Conservation (phyloP, 2,329 filamentous ascomycete species). For the Lojkania enalia region DNA sequence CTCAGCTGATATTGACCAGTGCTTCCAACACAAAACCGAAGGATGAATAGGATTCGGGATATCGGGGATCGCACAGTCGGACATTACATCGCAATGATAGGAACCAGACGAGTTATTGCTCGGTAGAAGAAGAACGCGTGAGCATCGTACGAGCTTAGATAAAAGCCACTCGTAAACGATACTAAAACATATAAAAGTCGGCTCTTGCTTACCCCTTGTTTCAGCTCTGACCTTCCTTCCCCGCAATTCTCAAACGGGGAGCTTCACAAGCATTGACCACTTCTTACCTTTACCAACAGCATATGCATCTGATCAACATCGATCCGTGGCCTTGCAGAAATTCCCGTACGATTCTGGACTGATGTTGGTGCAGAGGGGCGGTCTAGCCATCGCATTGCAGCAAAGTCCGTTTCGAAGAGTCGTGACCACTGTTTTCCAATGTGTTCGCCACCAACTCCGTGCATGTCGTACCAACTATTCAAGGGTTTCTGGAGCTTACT, state of each 20-base stretch:
- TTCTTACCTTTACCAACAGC: background rate
- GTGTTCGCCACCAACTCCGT: background rate
- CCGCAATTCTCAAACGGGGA: background rate
- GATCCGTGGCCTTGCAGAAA: background rate
- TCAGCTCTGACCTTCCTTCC: background rate
- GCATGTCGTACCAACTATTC: too few species aligned
- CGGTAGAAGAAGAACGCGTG: too few species aligned
- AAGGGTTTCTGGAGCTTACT: background rate
- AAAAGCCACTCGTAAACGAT: background rate
- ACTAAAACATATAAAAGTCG: background rate
- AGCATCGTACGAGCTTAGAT: slow-evolving; percentile 1
- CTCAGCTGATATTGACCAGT: too few species aligned
- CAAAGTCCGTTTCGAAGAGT: background rate
- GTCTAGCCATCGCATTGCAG: background rate
- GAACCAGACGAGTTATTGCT: too few species aligned
- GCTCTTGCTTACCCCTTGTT: background rate
- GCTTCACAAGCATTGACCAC: background rate
- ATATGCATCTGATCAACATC: background rate
- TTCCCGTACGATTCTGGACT: background rate
- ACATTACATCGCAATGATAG: too few species aligned
- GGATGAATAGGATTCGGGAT: too few species aligned
- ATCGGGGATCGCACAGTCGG: too few species aligned
- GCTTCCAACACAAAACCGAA: too few species aligned
- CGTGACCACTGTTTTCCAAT: background rate
- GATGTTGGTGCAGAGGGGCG: background rate